Evolutionary conservation across 768 basidiomycete genomes (phyloP).

Genomic region (Pluteus cervinus): DNA sequence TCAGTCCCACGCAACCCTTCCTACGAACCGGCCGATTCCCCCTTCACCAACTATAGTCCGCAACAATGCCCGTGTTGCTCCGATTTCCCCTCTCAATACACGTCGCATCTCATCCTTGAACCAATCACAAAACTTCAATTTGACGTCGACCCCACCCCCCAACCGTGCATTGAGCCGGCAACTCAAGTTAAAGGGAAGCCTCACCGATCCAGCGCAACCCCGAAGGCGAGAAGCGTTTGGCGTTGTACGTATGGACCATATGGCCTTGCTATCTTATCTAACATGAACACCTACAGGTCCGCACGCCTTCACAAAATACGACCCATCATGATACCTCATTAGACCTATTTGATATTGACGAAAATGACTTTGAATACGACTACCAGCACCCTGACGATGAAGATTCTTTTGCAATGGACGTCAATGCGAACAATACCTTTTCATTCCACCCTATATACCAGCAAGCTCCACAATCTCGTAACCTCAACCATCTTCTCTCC

Average conservation of each 20-base stretch:
- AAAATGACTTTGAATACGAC: conserved; percentile 56
- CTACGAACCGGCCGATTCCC: conserved; percentile 23
- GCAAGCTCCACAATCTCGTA: conserved; percentile 18
- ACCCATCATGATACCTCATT: conserved; percentile 31
- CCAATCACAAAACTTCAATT: conserved; percentile 27
- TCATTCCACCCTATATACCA: conserved; percentile 31
- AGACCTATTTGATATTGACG: conserved; percentile 71
- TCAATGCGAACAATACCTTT: conserved; percentile 22
- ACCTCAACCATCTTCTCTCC: conserved; percentile 18
- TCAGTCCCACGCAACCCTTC: conserved; percentile 45
- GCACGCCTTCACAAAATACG: conserved; percentile 24
- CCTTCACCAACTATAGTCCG: conserved; percentile 30
- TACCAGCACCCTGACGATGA: conserved; percentile 27
- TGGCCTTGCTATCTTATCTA: conserved; percentile 9
- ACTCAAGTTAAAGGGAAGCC: conserved; percentile 61
- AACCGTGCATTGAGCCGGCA: conserved; percentile 48
- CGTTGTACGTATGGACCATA: conserved; percentile 24
- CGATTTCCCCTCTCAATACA: conserved; percentile 27
- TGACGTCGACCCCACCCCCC: conserved; percentile 63
- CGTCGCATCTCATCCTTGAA: conserved; percentile 24
- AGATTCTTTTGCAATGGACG: conserved; percentile 30
- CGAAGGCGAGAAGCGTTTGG: conserved; percentile 39
- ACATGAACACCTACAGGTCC: conserved; percentile 19
- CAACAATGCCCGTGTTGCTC: conserved; percentile 18
- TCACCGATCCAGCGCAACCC: conserved; percentile 64